Base-by-base conservation (phyloP, 2,329 filamentous ascomycete species). In the Colletotrichum lentis region DNA sequence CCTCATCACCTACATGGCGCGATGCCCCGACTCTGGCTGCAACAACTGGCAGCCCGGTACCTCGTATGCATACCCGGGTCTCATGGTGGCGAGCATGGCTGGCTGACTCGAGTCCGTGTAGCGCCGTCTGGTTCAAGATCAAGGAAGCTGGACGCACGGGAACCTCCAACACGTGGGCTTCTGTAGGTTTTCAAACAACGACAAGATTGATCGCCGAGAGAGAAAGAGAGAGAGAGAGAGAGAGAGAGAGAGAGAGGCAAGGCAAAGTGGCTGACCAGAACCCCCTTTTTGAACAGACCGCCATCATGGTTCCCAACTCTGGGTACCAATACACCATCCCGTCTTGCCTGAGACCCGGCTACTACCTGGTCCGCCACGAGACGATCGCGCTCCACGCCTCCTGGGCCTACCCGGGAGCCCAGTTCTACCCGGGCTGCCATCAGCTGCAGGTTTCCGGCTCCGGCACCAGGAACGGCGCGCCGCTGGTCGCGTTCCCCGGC, bases 301-400 rank as follows among this genome's bases (percentile, higher is more conserved):
- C 79, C 1, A 75, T 85, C 7, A 84, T 84, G 79, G 73, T 77
- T 10, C 80, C 78, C 43, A 82, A 81, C 69, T 73, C 76, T 2
- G 78, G 79, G 3, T 80, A 82, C 67, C 77, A 77, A 50, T 88
- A 87, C 78, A 85, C 81, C n/a, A 84, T 88, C 70, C 85, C 85
- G 4, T 77, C 77, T 16, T 86, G 83, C 76, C 78, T 88, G 46
- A 77, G 80, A 50, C 76, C 81, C 0, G 85, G 85, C 1, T 84
- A 84, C 79, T 87, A 88, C 75, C 82, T 88, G 62, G 84, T 88
- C 27, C 84, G 85, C 56, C 85, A 88, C 72, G 85, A 88, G 75
- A 82, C 85, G 72, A 83, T 87, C 68, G 85, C 85, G 3, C 79
- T 88, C 58, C 85, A 87, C 74, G 71, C 83, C 3, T 79, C 78